Evolutionary conservation across 2,329 filamentous ascomycete genomes (phyloP).

Genomic region (Seiridium unicorne): DNA sequence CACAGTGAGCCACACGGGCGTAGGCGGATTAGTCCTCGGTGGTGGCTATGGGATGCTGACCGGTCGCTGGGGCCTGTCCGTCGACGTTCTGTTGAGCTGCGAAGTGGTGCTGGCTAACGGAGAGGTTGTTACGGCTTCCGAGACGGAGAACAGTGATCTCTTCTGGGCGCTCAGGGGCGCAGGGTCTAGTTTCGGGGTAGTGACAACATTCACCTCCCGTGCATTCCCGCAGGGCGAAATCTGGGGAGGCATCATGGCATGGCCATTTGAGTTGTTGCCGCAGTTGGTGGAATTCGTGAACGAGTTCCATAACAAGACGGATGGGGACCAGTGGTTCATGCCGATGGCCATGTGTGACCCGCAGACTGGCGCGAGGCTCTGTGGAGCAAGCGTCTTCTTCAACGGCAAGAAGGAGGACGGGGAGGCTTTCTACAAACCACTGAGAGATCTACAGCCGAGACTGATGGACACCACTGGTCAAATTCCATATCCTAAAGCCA

Average conservation of each 20-base stretch:
- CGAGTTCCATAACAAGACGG: slow-evolving; percentile 22
- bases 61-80: slow-evolving; percentile 48
- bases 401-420: slow-evolving; percentile 35
- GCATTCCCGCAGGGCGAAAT: slow-evolving; percentile 28
- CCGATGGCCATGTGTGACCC: slow-evolving; percentile 19
- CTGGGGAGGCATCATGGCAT: slow-evolving; percentile 27
- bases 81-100: slow-evolving; percentile 38
- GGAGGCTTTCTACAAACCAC: slow-evolving; percentile 29
- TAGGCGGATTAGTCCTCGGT: slow-evolving; percentile 56
- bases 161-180: slow-evolving; percentile 41
- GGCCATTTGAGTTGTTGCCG: slow-evolving; percentile 23
- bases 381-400: slow-evolving; percentile 31
- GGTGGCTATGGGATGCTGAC: slow-evolving; percentile 59
- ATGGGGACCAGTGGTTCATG: slow-evolving; percentile 14
- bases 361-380: slow-evolving; percentile 22
- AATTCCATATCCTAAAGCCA: slow-evolving; percentile 40
- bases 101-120: slow-evolving; percentile 39
- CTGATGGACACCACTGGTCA: slow-evolving; percentile 32
- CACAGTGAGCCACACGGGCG: slow-evolving; percentile 61
- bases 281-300: slow-evolving; percentile 28
- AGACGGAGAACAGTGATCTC: slow-evolving; percentile 38
- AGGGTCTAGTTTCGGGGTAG: slow-evolving; percentile 40
- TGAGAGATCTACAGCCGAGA: slow-evolving; percentile 35
- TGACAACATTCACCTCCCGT: slow-evolving; percentile 35
- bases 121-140: slow-evolving; percentile 34